Conservation (phyloP, 164 flowering plant genomes). For the Nymphaea colorata region DNA sequence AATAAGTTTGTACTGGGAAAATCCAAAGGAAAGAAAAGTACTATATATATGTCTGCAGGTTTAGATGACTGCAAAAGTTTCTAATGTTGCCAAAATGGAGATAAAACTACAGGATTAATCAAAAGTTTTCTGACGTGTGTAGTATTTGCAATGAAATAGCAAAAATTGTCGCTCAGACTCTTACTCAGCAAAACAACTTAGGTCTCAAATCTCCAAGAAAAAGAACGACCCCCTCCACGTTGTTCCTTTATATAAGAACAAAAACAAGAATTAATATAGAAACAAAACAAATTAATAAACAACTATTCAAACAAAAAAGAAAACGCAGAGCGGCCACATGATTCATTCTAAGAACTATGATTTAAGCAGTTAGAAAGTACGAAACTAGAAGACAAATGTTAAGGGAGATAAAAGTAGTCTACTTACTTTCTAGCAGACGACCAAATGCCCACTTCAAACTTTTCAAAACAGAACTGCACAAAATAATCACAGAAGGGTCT, state of each 20-base stretch:
- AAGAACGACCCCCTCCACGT: constrained; percentile 43
- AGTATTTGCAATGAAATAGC: background rate
- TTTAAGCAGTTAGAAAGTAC: no score
- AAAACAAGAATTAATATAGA: background rate
- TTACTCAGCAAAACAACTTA: constrained; percentile 81
- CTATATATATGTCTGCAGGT: no score
- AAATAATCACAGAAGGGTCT: constrained; percentile 67
- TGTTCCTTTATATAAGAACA: constrained; percentile 35
- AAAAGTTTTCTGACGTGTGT: no score
- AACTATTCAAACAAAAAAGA: background rate
- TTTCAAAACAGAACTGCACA: constrained; percentile 62
- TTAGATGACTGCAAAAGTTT: no score
- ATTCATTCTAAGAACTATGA: background rate
- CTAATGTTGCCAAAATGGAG: no score
- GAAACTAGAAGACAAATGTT: background rate
- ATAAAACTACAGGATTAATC: no score
- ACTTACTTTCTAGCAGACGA: constrained; percentile 57
- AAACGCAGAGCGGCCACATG: background rate
- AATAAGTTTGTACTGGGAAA: no score
- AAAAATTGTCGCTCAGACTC: background rate
- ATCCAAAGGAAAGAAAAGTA: no score
- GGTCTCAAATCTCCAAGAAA: constrained; percentile 55
- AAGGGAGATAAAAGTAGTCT: no score
- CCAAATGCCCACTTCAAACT: constrained; percentile 78
- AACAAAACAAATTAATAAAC: background rate